Evolutionary conservation across 371 early-diverging fungal species (phyloP).

Genomic region (Mucor velutinosus): DNA sequence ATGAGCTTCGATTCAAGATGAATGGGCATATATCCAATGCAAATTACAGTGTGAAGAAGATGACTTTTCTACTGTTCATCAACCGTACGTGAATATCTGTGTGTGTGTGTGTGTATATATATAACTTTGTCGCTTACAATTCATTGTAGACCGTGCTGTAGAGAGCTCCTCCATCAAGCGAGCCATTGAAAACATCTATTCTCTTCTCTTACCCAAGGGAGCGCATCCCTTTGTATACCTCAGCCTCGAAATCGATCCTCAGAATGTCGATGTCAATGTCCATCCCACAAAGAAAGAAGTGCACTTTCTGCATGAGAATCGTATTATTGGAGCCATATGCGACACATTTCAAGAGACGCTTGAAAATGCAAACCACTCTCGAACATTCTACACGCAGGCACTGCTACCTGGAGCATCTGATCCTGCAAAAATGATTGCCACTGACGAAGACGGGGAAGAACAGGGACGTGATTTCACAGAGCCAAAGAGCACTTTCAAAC

Average conservation of each 20-base stretch:
- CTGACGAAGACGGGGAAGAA: not conserved
- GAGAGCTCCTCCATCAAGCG: constrained; percentile 80
- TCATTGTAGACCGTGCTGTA: constrained; percentile 80
- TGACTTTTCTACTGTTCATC: constrained; percentile 89
- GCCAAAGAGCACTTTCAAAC: not conserved
- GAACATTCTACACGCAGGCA: constrained; percentile 59
- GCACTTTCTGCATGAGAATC: constrained; percentile 89
- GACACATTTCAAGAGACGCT: constrained; percentile 62
- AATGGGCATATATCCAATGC: constrained; percentile 82
- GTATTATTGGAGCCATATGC: constrained; percentile 67
- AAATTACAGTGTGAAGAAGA: constrained; percentile 78
- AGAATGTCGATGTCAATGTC: constrained; percentile 96
- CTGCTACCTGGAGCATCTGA: constrained; percentile 36
- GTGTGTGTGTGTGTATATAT: not conserved
- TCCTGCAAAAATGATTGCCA: not conserved
- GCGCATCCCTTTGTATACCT: constrained; percentile 93
- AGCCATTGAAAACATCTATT: constrained; percentile 80
- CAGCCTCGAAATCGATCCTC: constrained; percentile 78
- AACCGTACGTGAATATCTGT: constrained; percentile 69
- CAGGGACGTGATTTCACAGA: not conserved
- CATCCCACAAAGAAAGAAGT: constrained; percentile 67
- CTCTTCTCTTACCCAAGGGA: constrained; percentile 81
- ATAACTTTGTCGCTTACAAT: not conserved
- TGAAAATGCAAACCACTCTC: constrained; percentile 50
- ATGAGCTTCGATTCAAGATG: constrained; percentile 54